phyloP scores from a whole-genome alignment of 225 moss, liverwort and hornwort species.

The Neckera pumila region DNA sequence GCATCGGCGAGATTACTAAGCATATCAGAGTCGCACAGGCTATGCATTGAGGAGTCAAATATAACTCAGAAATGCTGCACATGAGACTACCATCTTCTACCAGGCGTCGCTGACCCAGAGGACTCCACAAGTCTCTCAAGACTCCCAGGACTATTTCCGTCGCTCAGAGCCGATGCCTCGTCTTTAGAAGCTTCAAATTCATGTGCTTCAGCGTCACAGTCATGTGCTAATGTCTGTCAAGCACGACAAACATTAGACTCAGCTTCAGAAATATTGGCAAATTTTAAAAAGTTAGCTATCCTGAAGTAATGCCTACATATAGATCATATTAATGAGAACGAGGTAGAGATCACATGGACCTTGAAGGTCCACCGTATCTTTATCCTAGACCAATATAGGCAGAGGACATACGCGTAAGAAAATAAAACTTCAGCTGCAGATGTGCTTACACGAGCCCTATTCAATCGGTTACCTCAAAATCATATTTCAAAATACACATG shows the following conservation, averaged over 20 bases:
- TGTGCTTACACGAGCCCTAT: not conserved
- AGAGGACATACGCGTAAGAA: not conserved
- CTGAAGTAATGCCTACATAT: not conserved
- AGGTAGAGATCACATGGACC: not conserved
- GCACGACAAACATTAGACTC: constrained; percentile 13
- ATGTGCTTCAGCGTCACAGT: constrained; percentile 31
- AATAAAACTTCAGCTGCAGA: not conserved
- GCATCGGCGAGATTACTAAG: not conserved
- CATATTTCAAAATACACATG: not conserved
- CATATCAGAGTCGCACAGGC: not conserved
- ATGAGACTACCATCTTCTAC: constrained; percentile 12
- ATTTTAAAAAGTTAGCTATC: not conserved
- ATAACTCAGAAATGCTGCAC: not conserved
- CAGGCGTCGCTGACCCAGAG: constrained; percentile 11
- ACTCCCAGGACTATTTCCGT: not conserved
- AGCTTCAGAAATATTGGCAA: not conserved
- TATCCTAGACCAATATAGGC: not conserved
- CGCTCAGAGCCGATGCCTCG: not conserved
- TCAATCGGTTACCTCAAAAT: constrained; percentile 2
- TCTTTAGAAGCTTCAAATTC: not conserved
- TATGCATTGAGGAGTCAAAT: not conserved
- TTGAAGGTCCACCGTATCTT: not conserved
- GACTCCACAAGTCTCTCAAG: constrained; percentile 27
- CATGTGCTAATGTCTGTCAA: constrained; percentile 69
- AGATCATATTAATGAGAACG: not conserved